Base-by-base conservation (phyloP, 2,329 filamentous ascomycete genomes). In the Verticillium zaregamsianum region DNA sequence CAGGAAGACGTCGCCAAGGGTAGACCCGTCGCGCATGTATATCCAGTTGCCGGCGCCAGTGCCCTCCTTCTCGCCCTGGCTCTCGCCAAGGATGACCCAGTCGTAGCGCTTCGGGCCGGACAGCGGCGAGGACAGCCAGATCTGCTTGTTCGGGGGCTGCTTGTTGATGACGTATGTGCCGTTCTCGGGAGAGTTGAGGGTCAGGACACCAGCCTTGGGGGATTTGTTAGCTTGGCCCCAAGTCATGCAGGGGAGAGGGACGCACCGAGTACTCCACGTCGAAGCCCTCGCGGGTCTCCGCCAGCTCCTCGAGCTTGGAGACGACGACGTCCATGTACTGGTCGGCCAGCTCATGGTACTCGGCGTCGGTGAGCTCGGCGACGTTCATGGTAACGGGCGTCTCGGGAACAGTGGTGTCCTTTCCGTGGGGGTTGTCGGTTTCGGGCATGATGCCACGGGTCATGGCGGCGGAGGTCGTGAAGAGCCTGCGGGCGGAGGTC, bases 121-220 rank as follows among this genome's bases (percentile, higher is more conserved):
- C 60, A 92, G 81, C 4, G 95, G 95, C 54, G 92, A 96, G 40
- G 92, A 95, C 55, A 98, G 86, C 95, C 95, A 99, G 72, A 99
- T 97, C 74, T 90, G 95, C 81, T 93, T 95, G 82, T 97, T 98
- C 23, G 94, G 93, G 0, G 95, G 95, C 76, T 99, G 95, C 77
- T 99, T 99, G 85, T 99, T 99, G 78, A 99, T 85, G 63, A 99
- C 91, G 73, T 96, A 99, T 33, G 87, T 94, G 65, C 93, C 93
- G 58, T 86, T 80, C 14, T 82, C 79, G 1, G 87, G 86, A 68
- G 91, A 86, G 7, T 79, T 82, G 70, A 98, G 82, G 65, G 88
- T 93, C 68, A 98, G 83, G 61, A 98, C 93, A 61, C 95, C 94
- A 60, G 92, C 86, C 93, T 97, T 69, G 55, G 31, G 23, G 28